Conservation (phyloP, 768 basidiomycete genomes). For the Cytidiella melzeri region DNA sequence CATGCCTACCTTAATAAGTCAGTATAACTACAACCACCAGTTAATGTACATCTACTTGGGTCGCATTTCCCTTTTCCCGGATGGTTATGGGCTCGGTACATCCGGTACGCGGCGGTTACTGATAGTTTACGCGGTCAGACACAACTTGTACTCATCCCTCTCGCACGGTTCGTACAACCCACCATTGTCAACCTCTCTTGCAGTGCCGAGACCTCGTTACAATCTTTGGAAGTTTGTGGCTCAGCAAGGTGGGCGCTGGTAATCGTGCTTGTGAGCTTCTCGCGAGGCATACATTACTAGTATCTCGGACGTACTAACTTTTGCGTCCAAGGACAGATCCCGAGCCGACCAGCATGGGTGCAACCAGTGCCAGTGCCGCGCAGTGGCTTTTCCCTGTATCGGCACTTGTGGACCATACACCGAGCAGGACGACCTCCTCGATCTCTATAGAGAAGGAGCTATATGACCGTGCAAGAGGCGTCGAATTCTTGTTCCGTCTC, state of each 20-base stretch:
- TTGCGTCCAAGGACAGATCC: not conserved
- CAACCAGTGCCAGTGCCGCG: slow-evolving; percentile 19
- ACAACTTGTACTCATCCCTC: not conserved
- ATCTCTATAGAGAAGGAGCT: slow-evolving; percentile 57
- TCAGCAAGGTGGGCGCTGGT: no score
- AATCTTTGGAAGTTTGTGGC: no score
- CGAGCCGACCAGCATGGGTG: no score
- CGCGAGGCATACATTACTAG: no score
- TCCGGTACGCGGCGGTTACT: not conserved
- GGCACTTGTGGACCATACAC: slow-evolving; percentile 46
- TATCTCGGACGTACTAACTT: slow-evolving; percentile 2
- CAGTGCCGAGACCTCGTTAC: no score
- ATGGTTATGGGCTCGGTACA: not conserved
- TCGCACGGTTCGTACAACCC: not conserved
- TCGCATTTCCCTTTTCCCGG: no score
- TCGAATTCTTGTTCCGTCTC: slow-evolving; percentile 81
- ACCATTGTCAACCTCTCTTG: no score
- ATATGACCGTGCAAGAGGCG: slow-evolving; percentile 72
- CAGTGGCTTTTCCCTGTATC: slow-evolving; percentile 74
- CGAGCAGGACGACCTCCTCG: slow-evolving; percentile 43
- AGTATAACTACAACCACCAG: not conserved
- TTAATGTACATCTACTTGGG: not conserved
- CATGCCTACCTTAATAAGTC: not conserved
- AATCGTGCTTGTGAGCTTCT: no score
- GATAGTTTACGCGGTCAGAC: not conserved